Base-by-base conservation (phyloP, 148 eudicot species). In the Simmondsia chinensis region DNA sequence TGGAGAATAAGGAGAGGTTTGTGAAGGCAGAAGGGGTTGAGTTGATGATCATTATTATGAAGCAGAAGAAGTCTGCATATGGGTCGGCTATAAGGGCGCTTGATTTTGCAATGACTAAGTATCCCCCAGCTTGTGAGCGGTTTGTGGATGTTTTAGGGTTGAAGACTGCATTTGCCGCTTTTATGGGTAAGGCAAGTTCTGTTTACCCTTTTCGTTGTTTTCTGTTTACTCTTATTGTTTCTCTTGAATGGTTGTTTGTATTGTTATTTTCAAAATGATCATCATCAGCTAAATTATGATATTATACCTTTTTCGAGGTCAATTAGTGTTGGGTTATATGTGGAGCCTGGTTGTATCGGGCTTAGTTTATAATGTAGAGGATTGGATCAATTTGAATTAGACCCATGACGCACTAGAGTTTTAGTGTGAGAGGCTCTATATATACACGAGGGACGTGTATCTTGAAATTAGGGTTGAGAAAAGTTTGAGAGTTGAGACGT, bases 121-220 rank as follows among this genome's bases (percentile, higher is more conserved):
- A 79, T 62, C 94, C 99, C 1, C 96, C 96, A 0, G 96, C 99
- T 11, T 93, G 99, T 28, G 99, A 93, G 61, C 74, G 99, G 50
- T 93, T 93, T 61, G 88, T 93, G 52, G 99, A 93, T 73, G 94
- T 93, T 65, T 68, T 93, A 79, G 99, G 95, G 34, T 73, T 93
- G 70, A 93, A 86, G 70, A 86, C 99, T 29, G 99, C 94, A 0
- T 86, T 93, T 55, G 83, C 94, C 23, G 96, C 99, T 72, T 93
- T 86, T 61, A 93, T 93, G 99, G 99, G 99, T 86, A 93, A 93
- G 99, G 99, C 96, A 93, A 93, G 99, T 93, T 43, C 61, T 21
- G 4, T 35, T 43, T 42, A 42, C 65, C 65, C 63, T 58, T 45
- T 55, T 52, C n/a, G 20, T 5, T 25, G 2, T 22, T 25, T 1